Percentiles rank a stretch among this genome's conserved stretches.
Evolutionary conservation across 1,139 yeast species (phyloP).

Genomic region (Debaryomyces singareniensis): DNA sequence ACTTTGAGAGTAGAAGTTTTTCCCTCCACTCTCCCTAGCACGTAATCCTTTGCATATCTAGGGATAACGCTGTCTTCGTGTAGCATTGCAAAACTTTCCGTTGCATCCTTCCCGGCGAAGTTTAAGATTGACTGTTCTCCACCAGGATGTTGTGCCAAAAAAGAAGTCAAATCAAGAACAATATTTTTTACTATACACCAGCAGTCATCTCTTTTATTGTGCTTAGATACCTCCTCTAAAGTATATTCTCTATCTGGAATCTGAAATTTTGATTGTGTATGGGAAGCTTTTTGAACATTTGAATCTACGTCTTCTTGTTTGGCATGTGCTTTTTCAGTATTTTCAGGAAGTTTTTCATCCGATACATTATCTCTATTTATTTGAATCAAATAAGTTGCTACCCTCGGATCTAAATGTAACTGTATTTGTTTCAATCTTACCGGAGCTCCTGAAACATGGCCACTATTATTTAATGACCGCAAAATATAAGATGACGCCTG

Average conservation of each 20-base stretch:
- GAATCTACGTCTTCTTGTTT: not conserved
- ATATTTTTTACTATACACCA: conserved; percentile 86
- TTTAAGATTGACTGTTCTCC: conserved; percentile 67
- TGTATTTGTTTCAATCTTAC: conserved; percentile 37
- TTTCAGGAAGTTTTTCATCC: conserved; percentile 1
- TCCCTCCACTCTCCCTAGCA: conserved; percentile 47
- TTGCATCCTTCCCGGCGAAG: conserved; percentile 89
- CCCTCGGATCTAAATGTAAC: conserved; percentile 40
- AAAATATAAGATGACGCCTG: conserved; percentile 29
- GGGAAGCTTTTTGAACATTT: not conserved
- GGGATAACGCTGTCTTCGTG: conserved; percentile 50
- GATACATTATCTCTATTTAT: conserved; percentile 12
- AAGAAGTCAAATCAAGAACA: conserved; percentile 78
- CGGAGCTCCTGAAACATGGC: conserved; percentile 3
- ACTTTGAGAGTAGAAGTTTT: conserved; percentile 32
- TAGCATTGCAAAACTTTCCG: conserved; percentile 66
- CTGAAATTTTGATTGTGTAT: conserved; percentile 11
- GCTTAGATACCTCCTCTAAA: conserved; percentile 55
- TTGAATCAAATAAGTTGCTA: conserved; percentile 25
- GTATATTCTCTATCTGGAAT: conserved; percentile 42
- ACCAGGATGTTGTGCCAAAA: conserved; percentile 82
- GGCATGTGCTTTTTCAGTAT: conserved; percentile 1
- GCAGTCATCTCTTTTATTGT: conserved; percentile 58
- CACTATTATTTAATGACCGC: conserved; percentile 18
- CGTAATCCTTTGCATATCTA: conserved; percentile 41